Base-by-base conservation (phyloP, 1,139 yeast species). In the Debaryomyces subglobosus region DNA sequence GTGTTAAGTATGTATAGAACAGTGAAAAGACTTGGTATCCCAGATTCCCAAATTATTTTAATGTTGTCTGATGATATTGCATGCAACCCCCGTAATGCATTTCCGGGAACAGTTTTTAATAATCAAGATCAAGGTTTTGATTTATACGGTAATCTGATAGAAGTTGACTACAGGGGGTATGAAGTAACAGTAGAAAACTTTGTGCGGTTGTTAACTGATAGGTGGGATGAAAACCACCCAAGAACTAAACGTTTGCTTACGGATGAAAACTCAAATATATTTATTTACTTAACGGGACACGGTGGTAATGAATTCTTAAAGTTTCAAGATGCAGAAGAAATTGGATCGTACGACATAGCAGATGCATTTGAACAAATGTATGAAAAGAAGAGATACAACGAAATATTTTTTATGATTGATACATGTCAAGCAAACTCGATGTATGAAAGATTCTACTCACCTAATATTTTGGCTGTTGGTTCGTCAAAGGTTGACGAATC, bases 361-460 rank as follows among this genome's bases (percentile, higher is more conserved):
- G 97, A 94, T 69, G 98, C 99, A 2, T 90, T 94, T 71, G 96
- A 84, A 45, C 98, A 95, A 66, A 94, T 94, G 99, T 83, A 89
- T 71, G 97, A 94, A 64, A 92, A 92, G 80, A 87, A 88, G 60
- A 78, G 99, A 48, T 94, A 94, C 69, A 91, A 92, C 60, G 99
- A 95, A 72, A 89, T 94, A 38, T 83, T 94, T 63, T 94, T 94
- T 68, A 94, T 94, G 98, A 89, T 94, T 55, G 99, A 94, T 66
- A 94, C 99, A 0, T 94, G 99, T 65, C 99, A 94, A 71, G 99
- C 99, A 27, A 94, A 94, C 68, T 90, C 99, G 16, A 94, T 94
- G 99, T 94, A 89, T 68, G 86, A 95, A 49, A 81, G 88, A 63
- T 86, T 92, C 63, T 91, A 91, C 64, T 88, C 97, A 8, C 99